Evolutionary conservation across 257 asterid species (phyloP), one percentile per base, ranked within the genome.

Genomic region (Paraleonurus japonicus): DNA sequence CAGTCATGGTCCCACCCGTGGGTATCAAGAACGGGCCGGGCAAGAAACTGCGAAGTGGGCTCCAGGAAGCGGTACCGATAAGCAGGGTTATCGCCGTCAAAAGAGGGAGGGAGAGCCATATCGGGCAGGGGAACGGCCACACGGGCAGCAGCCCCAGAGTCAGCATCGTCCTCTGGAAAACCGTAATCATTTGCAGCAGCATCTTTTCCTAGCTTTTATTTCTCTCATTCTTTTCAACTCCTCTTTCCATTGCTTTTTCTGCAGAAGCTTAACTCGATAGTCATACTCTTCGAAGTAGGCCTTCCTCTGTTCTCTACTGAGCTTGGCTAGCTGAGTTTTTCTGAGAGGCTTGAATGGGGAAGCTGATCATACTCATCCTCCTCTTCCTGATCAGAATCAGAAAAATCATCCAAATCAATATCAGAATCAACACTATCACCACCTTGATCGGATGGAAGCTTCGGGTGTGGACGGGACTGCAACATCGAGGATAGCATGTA

Each of bases 1-100:
- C 96, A 94, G 78, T 94, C 99, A 57, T 94, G 99, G 83, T 94
- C 99, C 99, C 99, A 94, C 4, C 99, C 98, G 33, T 89, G 98
- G 62, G 86, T 81, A 50, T 94, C 99, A 22, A 94, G 84, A 74
- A 94, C 99, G 1, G 99, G 99, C 79, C 99, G 80, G 0, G 96
- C 99, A 43, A 89, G 96, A 73, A 94, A 89, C 86, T 89, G 98
- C 0, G 99, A 94, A 20, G 96, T 94, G 58, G 99, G 97, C 84
- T 94, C 99, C 76, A 94, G 74, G 82, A 91, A 91, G 3, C 98
- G 91, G 79, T 89, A 94, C 33, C 99, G 72, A 75, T 85, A 85
- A 0, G 98, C 91, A 0, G 99, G 96, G 33, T 85, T 85, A 48
- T 85, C 96, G 2, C 91, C 83, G 10, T 94, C 99, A 35, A 94